These are phyloP conservation scores for Malus orientalis DNA, from an alignment of 306 rosid genomes.

Conservation along the genomic window DNA sequence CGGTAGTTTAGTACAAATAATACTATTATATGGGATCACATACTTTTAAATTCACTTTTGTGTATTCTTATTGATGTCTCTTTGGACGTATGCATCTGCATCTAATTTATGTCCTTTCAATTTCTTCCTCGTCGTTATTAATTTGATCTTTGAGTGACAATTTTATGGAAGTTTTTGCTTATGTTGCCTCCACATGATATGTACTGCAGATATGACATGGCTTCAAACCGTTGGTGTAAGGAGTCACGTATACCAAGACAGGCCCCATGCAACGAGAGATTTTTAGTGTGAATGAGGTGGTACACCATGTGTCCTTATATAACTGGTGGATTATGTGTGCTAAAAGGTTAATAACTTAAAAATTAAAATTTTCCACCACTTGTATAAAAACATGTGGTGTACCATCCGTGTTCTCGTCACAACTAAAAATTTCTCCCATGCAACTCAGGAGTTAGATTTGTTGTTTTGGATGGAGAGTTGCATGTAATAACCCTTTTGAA, in stretches of 20 bases:
- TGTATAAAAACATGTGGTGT: too few species aligned
- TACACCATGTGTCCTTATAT: too few species aligned
- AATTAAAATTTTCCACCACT: too few species aligned
- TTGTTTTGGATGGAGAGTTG: conserved; percentile 53
- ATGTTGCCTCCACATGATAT: conserved; percentile 6
- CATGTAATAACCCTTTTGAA: conserved; percentile 42
- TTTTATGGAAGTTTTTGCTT: background rate
- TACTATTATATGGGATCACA: background rate
- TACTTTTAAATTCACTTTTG: background rate
- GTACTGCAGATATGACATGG: conserved; percentile 61
- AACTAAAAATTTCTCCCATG: background rate
- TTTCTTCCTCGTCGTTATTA: background rate
- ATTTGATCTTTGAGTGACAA: conserved; percentile 5
- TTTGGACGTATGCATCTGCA: background rate
- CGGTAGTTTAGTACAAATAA: background rate
- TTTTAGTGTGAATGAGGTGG: too few species aligned
- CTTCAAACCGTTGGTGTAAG: conserved; percentile 57
- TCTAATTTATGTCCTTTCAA: conserved; percentile 1
- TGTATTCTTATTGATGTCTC: background rate
- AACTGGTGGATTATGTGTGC: too few species aligned
- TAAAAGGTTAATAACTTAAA: too few species aligned
- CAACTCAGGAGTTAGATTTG: conserved; percentile 43
- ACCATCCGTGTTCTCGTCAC: too few species aligned
- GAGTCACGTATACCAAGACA: conserved; percentile 62
- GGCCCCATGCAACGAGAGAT: conserved; percentile 15